Base-by-base conservation (phyloP, 495 filamentous ascomycete species). In the Lasiosphaeris hirsuta region DNA sequence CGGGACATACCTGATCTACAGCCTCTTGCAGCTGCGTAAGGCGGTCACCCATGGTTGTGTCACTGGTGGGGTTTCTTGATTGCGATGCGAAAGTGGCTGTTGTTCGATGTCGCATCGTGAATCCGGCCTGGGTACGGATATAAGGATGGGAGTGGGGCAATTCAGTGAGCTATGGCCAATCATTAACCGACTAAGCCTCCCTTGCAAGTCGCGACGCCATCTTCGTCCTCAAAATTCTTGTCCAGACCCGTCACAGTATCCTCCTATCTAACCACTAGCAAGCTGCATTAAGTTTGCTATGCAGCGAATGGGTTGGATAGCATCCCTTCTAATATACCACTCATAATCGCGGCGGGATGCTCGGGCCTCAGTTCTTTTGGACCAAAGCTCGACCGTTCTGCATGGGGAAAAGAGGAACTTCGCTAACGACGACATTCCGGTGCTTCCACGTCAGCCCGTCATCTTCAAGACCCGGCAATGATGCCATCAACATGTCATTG, bases 21-120 rank as follows among this genome's bases (percentile, higher is more conserved):
- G 90, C 89, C 69, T 96, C 92, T 77, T 98, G 94, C 40, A 98
- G 81, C 69, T 97, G 92, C 4, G 94, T 96, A 39, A 98, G 82
- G 42, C 87, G 82, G 72, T 98, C 94, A 0, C 88, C 88, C 93
- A 96, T 97, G 53, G 46, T 75, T 64, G 38, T 37, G 9, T 23
- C 37, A 19, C 43, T 54, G 14, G 10, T 51, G 49, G 36, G 6
- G 35, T 39, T 13, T 10, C 36, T 48, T 23, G 18, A 23, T 10
- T 48, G 45, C 45, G 45, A 48, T 19, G 45, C 9, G 2, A 5
- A 30, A 2, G 23, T 36, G 19, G 7, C 18, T 7, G 18, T 11
- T 11, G 43, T 45, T 45, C 15, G 9, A 45, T 19, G 10, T 18
- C 7, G 10, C 23, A 30, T 30, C 23, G 23, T 30, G 23, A 19